phyloP scores from a whole-genome alignment of 768 basidiomycete species.

The Kondoa malvinella region DNA sequence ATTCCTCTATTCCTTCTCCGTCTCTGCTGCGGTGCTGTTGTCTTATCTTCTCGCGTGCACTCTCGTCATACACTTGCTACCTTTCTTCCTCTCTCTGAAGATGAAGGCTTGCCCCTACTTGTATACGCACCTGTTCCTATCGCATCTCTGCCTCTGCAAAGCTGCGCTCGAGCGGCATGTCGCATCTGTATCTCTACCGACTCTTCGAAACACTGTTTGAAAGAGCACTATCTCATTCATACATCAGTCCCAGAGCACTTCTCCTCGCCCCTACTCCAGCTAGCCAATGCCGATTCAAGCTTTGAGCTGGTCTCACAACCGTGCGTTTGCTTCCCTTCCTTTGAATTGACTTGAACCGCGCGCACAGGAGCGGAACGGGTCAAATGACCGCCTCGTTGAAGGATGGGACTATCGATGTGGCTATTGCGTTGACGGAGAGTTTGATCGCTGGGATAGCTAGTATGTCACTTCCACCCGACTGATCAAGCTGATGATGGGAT shows the following conservation, averaged over 20 bases:
- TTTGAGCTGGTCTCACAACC: constrained; percentile 61
- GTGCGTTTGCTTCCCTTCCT: constrained; percentile 42
- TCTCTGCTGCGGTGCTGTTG: background rate
- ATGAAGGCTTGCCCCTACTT: background rate
- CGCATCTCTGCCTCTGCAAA: background rate
- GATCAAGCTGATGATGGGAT: background rate
- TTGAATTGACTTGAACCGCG: background rate
- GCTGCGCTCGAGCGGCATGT: background rate
- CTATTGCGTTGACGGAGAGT: constrained; percentile 61
- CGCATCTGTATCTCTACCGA: background rate
- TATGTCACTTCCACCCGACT: constrained; percentile 5
- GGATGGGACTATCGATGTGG: constrained; percentile 28
- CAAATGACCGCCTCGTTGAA: constrained; percentile 34
- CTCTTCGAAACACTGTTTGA: background rate
- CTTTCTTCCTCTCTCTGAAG: too few species aligned
- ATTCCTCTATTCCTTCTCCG: background rate
- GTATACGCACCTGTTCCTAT: background rate
- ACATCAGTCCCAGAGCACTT: constrained; percentile 43
- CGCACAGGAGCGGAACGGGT: constrained; percentile 31
- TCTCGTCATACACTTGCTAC: background rate
- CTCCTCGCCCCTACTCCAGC: constrained; percentile 77
- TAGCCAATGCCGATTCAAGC: constrained; percentile 51
- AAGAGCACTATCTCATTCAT: background rate
- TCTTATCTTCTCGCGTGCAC: background rate
- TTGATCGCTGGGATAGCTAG: constrained; percentile 85